Conservation (phyloP, 495 filamentous ascomycete species). For the Podospora appendiculata region DNA sequence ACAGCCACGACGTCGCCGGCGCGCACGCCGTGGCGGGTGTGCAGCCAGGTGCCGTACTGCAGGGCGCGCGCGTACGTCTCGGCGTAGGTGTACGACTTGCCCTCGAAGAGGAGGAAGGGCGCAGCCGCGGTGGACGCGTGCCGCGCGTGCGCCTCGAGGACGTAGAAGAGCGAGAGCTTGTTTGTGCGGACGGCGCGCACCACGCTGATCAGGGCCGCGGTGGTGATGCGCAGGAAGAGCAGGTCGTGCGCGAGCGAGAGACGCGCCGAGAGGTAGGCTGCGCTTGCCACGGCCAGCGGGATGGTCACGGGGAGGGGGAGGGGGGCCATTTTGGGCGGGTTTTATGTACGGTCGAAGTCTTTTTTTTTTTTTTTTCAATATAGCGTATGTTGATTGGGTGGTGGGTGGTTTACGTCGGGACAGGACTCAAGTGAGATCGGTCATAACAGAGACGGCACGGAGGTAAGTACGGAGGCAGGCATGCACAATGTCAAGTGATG, state of each 20-base stretch:
- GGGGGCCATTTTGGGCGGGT: neutral
- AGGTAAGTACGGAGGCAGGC: neutral
- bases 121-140: conserved; percentile 43
- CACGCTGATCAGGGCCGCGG: conserved; percentile 32
- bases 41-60: conserved; percentile 77
- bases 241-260: conserved; percentile 61
- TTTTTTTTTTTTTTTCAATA: neutral
- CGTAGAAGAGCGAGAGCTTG: conserved; percentile 68
- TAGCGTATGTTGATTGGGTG: neutral
- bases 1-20: conserved; percentile 77
- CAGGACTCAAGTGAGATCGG: too few relatives aligned
- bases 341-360: neutral
- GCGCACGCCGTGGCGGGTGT: conserved; percentile 54
- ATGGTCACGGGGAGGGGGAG: neutral
- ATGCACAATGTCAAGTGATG: neutral
- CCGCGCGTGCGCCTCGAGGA: conserved; percentile 62
- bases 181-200: conserved; percentile 44
- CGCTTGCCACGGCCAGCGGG: conserved; percentile 56
- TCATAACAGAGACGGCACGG: neutral
- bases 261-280: conserved; percentile 78
- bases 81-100: conserved; percentile 64
- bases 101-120: conserved; percentile 67
- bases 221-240: conserved; percentile 40
- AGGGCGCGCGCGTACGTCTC: conserved; percentile 66
- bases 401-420: too few relatives aligned